Base-by-base conservation (phyloP, 805 yeast genomes). In the Scheffersomyces coipomensis region DNA sequence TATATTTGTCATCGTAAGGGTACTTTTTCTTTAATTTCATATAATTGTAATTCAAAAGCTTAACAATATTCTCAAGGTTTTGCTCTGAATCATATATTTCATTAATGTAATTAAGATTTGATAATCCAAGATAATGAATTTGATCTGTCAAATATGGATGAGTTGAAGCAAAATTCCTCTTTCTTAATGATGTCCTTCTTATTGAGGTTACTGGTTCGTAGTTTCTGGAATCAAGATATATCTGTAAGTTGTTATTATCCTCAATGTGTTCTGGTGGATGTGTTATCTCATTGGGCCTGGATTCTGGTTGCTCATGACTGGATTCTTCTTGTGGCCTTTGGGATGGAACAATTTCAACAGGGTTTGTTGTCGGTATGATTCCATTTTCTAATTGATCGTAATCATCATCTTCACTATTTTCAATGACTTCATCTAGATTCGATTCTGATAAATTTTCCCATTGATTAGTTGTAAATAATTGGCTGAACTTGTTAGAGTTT, bases 141-240 rank as follows among this genome's bases (percentile, higher is more conserved):
- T 66, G 69, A 46, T 70, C 75, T 9, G 71, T 68, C 19, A 70
- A 45, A 44, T 70, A 70, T 1, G 75, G 75, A 47, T 68, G 72
- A 3, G 71, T 55, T 47, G 71, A 64, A 3, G 75, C 65, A 39
- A 70, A 70, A 19, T 64, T 70, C 19, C 75, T 50, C 45, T 68
- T 65, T 3, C 75, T 47, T 12, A 66, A 49, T 9, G 30, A 27
- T 13, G 30, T 27, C 19, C 70, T 61, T 37, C 72, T 33, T 37
- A 64, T 35, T 11, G 49, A 41, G 9, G 27, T n/a, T 11, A 26
- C 12, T 16, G 19, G 18, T 5, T 40, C 34, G 10, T 33, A 24
- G 19, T 33, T 31, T 10, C 33, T 32, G 8, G 44, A 34, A 22
- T 42, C 34, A 17, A 43, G 16, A 24, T 45, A 40, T 17, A 22